Evolutionary conservation across 2,329 filamentous ascomycete species (phyloP).

Genomic region (Neopestalotiopsis clavispora): DNA sequence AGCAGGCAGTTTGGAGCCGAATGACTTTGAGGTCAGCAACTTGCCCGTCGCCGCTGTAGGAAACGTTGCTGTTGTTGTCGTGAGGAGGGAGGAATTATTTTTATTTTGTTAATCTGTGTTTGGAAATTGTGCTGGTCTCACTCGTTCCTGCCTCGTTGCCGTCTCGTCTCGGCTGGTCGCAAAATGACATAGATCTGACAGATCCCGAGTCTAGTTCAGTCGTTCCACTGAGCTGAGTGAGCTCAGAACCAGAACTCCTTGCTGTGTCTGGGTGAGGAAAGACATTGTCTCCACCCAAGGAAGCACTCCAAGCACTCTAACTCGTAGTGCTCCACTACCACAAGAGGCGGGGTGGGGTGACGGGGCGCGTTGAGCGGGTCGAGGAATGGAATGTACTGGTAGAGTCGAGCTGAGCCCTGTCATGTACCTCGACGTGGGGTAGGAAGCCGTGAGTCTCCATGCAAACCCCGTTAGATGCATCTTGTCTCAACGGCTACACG

Average conservation of each 20-base stretch:
- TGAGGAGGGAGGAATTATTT: neutral
- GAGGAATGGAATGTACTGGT: neutral
- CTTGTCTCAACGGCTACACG: neutral
- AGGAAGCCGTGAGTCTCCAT: neutral
- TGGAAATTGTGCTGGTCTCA: neutral
- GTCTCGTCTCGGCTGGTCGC: neutral
- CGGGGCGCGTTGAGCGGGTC: too few relatives aligned
- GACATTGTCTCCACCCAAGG: too few relatives aligned
- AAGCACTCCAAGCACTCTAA: too few relatives aligned
- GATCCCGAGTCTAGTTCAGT: too few relatives aligned
- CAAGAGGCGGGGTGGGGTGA: too few relatives aligned
- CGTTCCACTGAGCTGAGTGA: too few relatives aligned
- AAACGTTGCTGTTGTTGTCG: too few relatives aligned
- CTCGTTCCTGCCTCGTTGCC: neutral
- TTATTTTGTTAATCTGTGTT: neutral
- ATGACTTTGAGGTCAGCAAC: too few relatives aligned
- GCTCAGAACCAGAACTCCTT: too few relatives aligned
- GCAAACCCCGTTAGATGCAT: neutral
- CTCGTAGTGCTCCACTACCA: too few relatives aligned
- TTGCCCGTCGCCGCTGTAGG: too few relatives aligned
- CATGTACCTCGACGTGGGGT: neutral
- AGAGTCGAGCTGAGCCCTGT: neutral
- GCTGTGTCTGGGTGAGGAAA: too few relatives aligned
- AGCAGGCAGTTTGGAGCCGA: neutral
- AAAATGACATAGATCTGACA: neutral